These are phyloP conservation scores for Saxispiralis lemnorum DNA, from an alignment of 495 filamentous ascomycete genomes.

Conservation along the genomic window DNA sequence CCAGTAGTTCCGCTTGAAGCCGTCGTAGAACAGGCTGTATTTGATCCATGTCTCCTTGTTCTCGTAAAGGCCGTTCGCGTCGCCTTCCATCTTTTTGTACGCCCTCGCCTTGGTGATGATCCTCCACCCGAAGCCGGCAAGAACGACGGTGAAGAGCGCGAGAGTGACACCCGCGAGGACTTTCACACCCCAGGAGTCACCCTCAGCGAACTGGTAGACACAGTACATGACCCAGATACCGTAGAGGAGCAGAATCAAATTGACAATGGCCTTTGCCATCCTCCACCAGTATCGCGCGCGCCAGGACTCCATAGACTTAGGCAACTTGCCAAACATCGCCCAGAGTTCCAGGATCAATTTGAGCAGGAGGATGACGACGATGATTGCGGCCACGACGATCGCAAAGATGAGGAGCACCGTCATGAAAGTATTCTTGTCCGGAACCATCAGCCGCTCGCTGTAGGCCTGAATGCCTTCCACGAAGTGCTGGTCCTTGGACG, in stretches of 20 bases:
- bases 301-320: conserved; percentile 62
- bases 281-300: conserved; percentile 92
- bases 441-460: conserved; percentile 61
- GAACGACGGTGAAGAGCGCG: conserved; percentile 54
- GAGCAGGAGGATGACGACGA: conserved; percentile 70
- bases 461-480: conserved; percentile 59
- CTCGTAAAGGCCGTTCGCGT: conserved; percentile 57
- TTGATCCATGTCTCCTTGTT: conserved; percentile 83
- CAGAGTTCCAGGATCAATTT: conserved; percentile 86
- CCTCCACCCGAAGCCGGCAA: conserved; percentile 62
- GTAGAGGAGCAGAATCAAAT: conserved; percentile 82
- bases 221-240: conserved; percentile 93
- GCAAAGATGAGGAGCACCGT: conserved; percentile 77
- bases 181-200: conserved; percentile 93
- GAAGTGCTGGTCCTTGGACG: conserved; percentile 28
- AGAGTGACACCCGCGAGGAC: conserved; percentile 68
- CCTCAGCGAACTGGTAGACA: conserved; percentile 80
- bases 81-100: conserved; percentile 59
- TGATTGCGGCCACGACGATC: conserved; percentile 68
- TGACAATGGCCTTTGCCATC: conserved; percentile 72
- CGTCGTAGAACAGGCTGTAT: conserved; percentile 95
- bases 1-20: conserved; percentile 84
- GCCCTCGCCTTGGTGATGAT: conserved; percentile 62
- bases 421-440: conserved; percentile 88
- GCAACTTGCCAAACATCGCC: conserved; percentile 79